Evolutionary conservation across 2,329 filamentous ascomycete species (phyloP), one percentile per base, ranked within the genome.

Genomic region (Trichoderma aggressivum): DNA sequence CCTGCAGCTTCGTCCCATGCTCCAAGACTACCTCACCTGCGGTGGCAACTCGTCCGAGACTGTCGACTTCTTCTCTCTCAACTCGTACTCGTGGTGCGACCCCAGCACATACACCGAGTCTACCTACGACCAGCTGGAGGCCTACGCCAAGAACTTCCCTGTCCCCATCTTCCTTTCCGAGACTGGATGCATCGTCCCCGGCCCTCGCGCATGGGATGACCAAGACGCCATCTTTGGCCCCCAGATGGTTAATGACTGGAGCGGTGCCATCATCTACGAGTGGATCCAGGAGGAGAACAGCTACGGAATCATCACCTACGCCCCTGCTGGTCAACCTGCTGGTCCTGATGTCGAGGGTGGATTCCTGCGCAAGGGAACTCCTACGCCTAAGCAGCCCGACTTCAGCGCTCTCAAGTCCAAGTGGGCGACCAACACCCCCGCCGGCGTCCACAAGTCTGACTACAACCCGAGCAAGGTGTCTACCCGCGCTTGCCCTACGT

Each of bases 91-190:
- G 78, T 93, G 91, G 91, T 93, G 91, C 76, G 90, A 90, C 73
- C 82, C 84, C 28, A 83, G 84, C 70, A 81, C 79, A 6, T 94
- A 90, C 81, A 74, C 83, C 30, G 83, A 80, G 7, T 89, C 93
- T 3, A 93, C 92, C 71, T 97, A 97, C 82, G 78, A 84, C 60
- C 84, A 85, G 73, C 88, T 97, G 32, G 86, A 94, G 79, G 80
- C 85, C 67, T 89, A 91, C 74, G 90, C 92, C 7, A 86, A 86
- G 47, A 81, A 88, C 76, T 94, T 94, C 80, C 91, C 90, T 60
- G 89, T 97, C n/a, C 94, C 93, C 24, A 93, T 96, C 76, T 94
- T 94, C 85, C 93, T 97, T 82, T 94, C 92, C 39, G 94, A 97
- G 82, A 96, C 93, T 3, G 94, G 94, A 71, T 97, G 94, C 86